Conservation (phyloP, 495 filamentous ascomycete species). For the Corynascus novoguineensis region DNA sequence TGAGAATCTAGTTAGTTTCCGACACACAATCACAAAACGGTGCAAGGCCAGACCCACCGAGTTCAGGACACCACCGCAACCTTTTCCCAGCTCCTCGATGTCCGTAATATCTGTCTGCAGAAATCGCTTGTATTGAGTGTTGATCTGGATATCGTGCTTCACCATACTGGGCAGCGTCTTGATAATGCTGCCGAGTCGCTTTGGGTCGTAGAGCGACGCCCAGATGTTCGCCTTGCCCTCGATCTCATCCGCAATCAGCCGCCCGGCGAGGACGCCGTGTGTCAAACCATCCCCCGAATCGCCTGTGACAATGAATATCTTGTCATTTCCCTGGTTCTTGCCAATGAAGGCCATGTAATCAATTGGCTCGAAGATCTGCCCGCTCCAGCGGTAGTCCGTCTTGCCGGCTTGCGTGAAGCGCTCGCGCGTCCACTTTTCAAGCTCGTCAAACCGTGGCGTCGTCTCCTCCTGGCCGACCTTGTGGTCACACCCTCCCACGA, state of each 20-base stretch:
- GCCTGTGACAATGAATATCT: slow-evolving; percentile 52
- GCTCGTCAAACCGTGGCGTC: slow-evolving; percentile 36
- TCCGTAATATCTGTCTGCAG: slow-evolving; percentile 50
- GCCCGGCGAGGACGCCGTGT: slow-evolving; percentile 49
- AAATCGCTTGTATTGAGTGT: slow-evolving; percentile 52
- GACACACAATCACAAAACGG: neutral
- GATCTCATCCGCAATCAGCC: slow-evolving; percentile 52
- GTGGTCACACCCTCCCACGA: slow-evolving; percentile 57
- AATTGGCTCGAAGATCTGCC: slow-evolving; percentile 53
- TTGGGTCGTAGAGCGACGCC: slow-evolving; percentile 47
- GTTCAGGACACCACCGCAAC: slow-evolving; percentile 50
- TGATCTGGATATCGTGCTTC: slow-evolving; percentile 47
- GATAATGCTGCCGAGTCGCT: slow-evolving; percentile 31
- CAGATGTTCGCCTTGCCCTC: slow-evolving; percentile 44
- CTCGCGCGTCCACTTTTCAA: slow-evolving; percentile 48
- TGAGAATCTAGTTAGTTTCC: slow-evolving; percentile 6
- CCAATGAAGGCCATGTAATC: slow-evolving; percentile 54
- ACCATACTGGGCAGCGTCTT: slow-evolving; percentile 38
- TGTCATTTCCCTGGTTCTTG: slow-evolving; percentile 45
- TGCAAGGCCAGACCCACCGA: slow-evolving; percentile 15
- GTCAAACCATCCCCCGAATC: slow-evolving; percentile 58
- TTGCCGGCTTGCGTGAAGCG: slow-evolving; percentile 46
- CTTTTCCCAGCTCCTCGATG: slow-evolving; percentile 49
- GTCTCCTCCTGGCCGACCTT: slow-evolving; percentile 54
- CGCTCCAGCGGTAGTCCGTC: slow-evolving; percentile 52